Conservation (phyloP, 1,139 yeast species). For the Zygosaccharomyces sapae region DNA sequence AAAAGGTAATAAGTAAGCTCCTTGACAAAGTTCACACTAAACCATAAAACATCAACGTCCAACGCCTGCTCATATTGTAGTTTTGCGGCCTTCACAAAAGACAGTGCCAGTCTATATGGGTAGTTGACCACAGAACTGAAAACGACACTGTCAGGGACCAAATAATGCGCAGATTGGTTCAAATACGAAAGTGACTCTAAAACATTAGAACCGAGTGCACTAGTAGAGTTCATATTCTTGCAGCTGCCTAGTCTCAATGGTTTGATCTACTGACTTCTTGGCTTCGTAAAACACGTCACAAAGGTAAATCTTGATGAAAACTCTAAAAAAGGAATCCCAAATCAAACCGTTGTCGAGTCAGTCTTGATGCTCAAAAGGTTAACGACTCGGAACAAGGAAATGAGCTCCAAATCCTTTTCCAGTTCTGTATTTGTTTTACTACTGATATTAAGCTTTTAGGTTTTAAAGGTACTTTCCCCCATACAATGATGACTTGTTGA, state of each 20-base stretch:
- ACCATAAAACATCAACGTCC: slow-evolving; percentile 11
- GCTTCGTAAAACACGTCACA: background rate
- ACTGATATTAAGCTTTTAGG: background rate
- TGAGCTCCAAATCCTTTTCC: background rate
- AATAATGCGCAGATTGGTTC: slow-evolving; percentile 16
- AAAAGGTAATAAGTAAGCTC: slow-evolving; percentile 20
- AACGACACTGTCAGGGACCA: slow-evolving; percentile 14
- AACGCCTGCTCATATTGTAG: slow-evolving; percentile 17
- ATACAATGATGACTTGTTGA: background rate
- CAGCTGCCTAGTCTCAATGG: background rate
- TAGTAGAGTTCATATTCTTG: slow-evolving; percentile 11
- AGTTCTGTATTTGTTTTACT: background rate
- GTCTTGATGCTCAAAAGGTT: background rate
- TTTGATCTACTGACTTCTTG: slow-evolving; percentile 1
- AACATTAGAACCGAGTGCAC: slow-evolving; percentile 1
- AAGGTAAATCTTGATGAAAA: background rate
- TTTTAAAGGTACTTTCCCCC: background rate
- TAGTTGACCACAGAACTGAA: slow-evolving; percentile 18
- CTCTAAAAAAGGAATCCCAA: background rate
- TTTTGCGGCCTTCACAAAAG: slow-evolving; percentile 17
- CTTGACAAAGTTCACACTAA: slow-evolving; percentile 15
- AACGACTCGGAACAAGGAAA: background rate
- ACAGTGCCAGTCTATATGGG: slow-evolving; percentile 20
- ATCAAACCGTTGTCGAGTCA: background rate
- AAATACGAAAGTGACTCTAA: slow-evolving; percentile 17